phyloP scores from a whole-genome alignment of 2,329 filamentous ascomycete genomes.

The Fusarium guadeloupense region DNA sequence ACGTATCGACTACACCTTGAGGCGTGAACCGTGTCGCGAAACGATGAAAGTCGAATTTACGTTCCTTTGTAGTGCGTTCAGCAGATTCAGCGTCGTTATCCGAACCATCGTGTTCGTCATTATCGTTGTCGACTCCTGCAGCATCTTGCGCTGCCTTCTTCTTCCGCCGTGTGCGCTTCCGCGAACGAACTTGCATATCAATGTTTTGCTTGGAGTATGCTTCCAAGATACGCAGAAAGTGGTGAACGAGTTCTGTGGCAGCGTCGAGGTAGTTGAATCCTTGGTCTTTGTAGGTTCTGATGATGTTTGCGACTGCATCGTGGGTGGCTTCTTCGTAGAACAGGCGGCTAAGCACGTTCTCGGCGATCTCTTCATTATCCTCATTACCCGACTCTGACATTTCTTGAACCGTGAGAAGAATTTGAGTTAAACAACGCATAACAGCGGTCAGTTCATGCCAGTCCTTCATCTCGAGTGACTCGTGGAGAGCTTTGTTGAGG shows the following conservation, averaged over 20 bases:
- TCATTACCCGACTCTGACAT: conserved; percentile 87
- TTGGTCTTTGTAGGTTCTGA: conserved; percentile 90
- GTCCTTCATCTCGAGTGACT: conserved; percentile 80
- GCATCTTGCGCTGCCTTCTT: conserved; percentile 67
- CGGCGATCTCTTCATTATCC: conserved; percentile 96
- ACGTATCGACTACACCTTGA: conserved; percentile 89
- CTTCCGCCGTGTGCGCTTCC: conserved; percentile 76
- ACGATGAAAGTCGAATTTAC: conserved; percentile 91
- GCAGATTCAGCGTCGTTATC: conserved; percentile 77
- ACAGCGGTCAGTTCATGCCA: conserved; percentile 88
- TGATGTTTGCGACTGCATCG: conserved; percentile 82
- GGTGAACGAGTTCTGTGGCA: conserved; percentile 88
- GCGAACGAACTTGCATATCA: conserved; percentile 90
- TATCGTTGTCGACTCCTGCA: conserved; percentile 55
- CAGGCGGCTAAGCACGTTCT: conserved; percentile 96
- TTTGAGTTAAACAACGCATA: conserved; percentile 95
- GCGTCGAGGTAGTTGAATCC: conserved; percentile 93
- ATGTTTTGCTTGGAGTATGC: conserved; percentile 94
- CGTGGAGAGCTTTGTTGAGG: conserved; percentile 83
- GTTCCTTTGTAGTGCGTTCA: conserved; percentile 77
- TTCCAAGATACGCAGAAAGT: conserved; percentile 91
- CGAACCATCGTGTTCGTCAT: conserved; percentile 72
- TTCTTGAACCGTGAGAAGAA: conserved; percentile 89
- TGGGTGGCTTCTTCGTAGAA: conserved; percentile 98
- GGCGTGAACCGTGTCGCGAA: conserved; percentile 84